Percentiles rank a stretch among this genome's conserved stretches.
These are phyloP conservation scores for Apocynum venetum DNA, from an alignment of 257 asterid genomes.

Conservation along the genomic window DNA sequence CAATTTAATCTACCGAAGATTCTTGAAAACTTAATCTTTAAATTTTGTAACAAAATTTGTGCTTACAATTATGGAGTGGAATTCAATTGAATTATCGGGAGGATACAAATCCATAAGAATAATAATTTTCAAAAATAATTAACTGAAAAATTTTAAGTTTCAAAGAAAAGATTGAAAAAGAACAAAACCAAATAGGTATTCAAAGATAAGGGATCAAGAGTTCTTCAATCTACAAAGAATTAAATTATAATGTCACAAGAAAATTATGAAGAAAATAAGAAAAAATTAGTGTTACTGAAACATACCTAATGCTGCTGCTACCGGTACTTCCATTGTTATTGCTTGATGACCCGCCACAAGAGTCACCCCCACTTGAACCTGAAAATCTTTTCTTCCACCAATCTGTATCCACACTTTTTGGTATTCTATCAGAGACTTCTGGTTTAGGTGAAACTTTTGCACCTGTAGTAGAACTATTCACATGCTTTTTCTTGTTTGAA, in stretches of 20 bases:
- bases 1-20: too few relatives aligned
- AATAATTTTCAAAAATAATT: background rate
- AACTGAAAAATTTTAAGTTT: background rate
- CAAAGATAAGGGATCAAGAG: too few relatives aligned
- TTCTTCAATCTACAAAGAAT: too few relatives aligned
- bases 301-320: constrained; percentile 25
- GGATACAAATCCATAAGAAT: too few relatives aligned
- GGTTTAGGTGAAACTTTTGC: constrained; percentile 53
- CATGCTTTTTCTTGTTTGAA: constrained; percentile 37
- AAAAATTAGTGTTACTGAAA: background rate
- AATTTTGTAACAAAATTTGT: too few relatives aligned
- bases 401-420: constrained; percentile 44
- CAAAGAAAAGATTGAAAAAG: too few relatives aligned
- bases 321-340: constrained; percentile 26
- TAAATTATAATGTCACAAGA: too few relatives aligned
- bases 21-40: too few relatives aligned
- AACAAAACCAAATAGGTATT: too few relatives aligned
- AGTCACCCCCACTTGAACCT: constrained; percentile 51
- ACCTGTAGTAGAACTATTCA: constrained; percentile 10
- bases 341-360: constrained; percentile 30
- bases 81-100: too few relatives aligned
- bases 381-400: constrained; percentile 76
- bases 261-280: too few relatives aligned
- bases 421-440: constrained; percentile 26
- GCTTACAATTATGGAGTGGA: too few relatives aligned